Conservation (phyloP, 2,329 filamentous ascomycete species). For the Pyrenophora seminiperda region DNA sequence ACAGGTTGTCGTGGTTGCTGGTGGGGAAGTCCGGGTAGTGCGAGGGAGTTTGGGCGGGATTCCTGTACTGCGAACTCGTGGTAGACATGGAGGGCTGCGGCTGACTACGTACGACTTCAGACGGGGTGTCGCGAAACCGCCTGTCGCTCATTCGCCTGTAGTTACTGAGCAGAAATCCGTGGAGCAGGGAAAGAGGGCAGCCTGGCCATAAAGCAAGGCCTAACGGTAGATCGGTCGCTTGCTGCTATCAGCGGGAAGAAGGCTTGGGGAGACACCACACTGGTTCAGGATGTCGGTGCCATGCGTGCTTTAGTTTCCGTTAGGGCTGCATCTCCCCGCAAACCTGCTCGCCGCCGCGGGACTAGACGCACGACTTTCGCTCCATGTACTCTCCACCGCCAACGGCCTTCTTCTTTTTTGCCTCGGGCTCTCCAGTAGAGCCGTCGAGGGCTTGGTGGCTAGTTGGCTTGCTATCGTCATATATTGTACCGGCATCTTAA, state of each 20-base stretch:
- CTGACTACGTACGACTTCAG: slow-evolving; percentile 33
- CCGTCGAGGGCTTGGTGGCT: background rate
- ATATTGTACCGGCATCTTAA: too few relatives aligned
- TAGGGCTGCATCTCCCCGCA: slow-evolving; percentile 32
- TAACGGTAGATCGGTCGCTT: slow-evolving; percentile 24
- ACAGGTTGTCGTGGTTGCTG: slow-evolving; percentile 31
- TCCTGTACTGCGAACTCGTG: slow-evolving; percentile 39
- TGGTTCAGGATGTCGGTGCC: slow-evolving; percentile 17
- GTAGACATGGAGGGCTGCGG: slow-evolving; percentile 36
- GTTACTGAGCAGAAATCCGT: slow-evolving; percentile 20
- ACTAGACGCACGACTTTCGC: background rate
- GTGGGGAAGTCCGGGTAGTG: slow-evolving; percentile 34
- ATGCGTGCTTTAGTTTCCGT: slow-evolving; percentile 31
- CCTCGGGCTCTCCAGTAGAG: background rate
- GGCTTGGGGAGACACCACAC: slow-evolving; percentile 25
- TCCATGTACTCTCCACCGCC: background rate
- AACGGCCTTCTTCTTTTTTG: too few relatives aligned
- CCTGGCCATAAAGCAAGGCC: slow-evolving; percentile 28
- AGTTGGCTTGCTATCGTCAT: background rate
- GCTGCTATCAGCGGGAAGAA: slow-evolving; percentile 24
- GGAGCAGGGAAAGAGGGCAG: slow-evolving; percentile 26
- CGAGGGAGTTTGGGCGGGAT: slow-evolving; percentile 32
- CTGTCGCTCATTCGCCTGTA: slow-evolving; percentile 29
- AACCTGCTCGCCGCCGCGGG: slow-evolving; percentile 12
- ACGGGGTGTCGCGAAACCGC: slow-evolving; percentile 20